phyloP scores from a whole-genome alignment of 768 basidiomycete genomes.

The Astraeus odoratus region DNA sequence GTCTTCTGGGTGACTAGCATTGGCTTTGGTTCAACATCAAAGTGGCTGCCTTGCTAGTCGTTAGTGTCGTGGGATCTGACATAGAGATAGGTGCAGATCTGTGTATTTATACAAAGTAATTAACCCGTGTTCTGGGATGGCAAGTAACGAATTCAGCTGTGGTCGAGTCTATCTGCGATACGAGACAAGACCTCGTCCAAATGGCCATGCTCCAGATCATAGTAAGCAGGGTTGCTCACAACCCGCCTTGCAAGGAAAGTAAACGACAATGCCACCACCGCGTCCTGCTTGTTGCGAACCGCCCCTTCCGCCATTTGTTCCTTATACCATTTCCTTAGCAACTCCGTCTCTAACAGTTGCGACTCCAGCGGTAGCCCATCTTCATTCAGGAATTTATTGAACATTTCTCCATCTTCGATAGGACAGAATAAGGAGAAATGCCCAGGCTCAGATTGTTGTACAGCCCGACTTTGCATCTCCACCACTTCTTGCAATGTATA shows the following conservation, averaged over 20 bases:
- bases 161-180: constrained; percentile 50
- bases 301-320: constrained; percentile 30
- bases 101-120: no score
- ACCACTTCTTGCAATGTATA: constrained; percentile 78
- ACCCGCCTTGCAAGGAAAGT: constrained; percentile 73
- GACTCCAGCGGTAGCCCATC: constrained; percentile 92
- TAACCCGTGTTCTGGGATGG: no score
- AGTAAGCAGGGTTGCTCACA: constrained; percentile 78
- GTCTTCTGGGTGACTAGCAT: no score
- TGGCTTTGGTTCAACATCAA: no score
- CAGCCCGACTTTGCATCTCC: constrained; percentile 87
- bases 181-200: constrained; percentile 58
- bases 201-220: constrained; percentile 45
- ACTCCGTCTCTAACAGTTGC: constrained; percentile 44
- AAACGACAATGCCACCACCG: constrained; percentile 72
- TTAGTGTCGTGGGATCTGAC: no score
- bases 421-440: constrained; percentile 88
- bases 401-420: constrained; percentile 73
- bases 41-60: no score
- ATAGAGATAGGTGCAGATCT: no score
- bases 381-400: constrained; percentile 69
- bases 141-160: background rate
- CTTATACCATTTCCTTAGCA: constrained; percentile 43
- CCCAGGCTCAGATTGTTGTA: constrained; percentile 53
- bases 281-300: constrained; percentile 52